A percentile compares a stretch with the other conserved stretches of the same genome.
Evolutionary conservation across 768 basidiomycete species (phyloP).

Genomic region (Serendipita sp.): DNA sequence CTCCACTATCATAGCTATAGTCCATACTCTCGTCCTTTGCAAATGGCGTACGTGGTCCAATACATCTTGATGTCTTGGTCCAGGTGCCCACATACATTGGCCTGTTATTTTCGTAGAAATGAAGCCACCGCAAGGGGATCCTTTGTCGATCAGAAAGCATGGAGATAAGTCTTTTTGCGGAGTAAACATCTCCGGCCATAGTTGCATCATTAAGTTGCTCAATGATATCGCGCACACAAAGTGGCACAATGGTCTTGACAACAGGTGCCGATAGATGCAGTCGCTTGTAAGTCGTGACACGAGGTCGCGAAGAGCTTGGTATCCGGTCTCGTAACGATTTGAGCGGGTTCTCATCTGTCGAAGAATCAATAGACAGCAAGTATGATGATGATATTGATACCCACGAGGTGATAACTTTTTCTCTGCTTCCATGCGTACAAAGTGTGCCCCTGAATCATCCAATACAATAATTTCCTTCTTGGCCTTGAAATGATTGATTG

Average conservation of each 20-base stretch:
- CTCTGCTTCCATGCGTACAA: neutral
- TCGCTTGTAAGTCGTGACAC: neutral
- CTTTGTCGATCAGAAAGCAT: constrained; percentile 42
- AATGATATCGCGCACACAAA: constrained; percentile 36
- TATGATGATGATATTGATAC: neutral
- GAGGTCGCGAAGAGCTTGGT: neutral
- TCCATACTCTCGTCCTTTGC: constrained; percentile 64
- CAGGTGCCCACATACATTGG: constrained; percentile 91
- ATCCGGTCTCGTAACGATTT: neutral
- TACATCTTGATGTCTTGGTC: constrained; percentile 60
- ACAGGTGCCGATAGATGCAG: neutral
- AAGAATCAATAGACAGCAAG: neutral
- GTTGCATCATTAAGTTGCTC: constrained; percentile 59
- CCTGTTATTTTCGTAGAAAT: constrained; percentile 68
- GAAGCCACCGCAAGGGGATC: constrained; percentile 64
- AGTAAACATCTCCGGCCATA: constrained; percentile 48
- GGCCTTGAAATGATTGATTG: constrained; percentile 46
- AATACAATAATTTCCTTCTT: constrained; percentile 41
- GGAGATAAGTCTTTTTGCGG: constrained; percentile 46
- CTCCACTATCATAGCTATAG: constrained; percentile 87
- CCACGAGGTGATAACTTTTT: neutral
- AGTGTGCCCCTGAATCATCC: constrained; percentile 30
- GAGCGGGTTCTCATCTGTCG: neutral
- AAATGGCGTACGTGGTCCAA: constrained; percentile 76
- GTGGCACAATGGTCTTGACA: constrained; percentile 18